Percentiles rank a stretch among this genome's conserved stretches.
Evolutionary conservation across 2,329 filamentous ascomycete genomes (phyloP).

Genomic region (Scedosporium aurantiacum): DNA sequence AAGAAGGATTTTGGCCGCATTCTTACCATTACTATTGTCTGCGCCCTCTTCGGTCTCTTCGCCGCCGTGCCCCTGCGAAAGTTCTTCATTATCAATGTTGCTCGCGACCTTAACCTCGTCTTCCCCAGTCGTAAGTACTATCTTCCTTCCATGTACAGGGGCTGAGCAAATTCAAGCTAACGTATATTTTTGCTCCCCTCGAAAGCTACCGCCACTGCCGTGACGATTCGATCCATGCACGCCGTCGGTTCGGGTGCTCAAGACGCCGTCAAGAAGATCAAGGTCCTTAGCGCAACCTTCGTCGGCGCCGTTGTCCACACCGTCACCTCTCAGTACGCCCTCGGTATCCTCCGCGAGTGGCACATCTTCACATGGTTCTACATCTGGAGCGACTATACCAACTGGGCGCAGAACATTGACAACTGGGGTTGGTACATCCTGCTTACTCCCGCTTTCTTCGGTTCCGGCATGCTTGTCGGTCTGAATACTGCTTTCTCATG

Average conservation of each 20-base stretch:
- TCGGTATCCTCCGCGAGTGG: slow-evolving; percentile 50
- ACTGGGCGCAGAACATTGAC: slow-evolving; percentile 39
- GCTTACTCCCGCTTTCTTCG: slow-evolving; percentile 50
- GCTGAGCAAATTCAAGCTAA: neutral
- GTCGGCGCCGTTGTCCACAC: slow-evolving; percentile 37
- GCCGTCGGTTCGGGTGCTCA: slow-evolving; percentile 37
- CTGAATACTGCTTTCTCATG: slow-evolving; percentile 47
- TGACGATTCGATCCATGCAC: slow-evolving; percentile 55
- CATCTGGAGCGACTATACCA: slow-evolving; percentile 42
- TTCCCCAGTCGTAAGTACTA: slow-evolving; percentile 34
- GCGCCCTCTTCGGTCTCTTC: slow-evolving; percentile 54
- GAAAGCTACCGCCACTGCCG: slow-evolving; percentile 42
- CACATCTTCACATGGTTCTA: slow-evolving; percentile 42
- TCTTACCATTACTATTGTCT: slow-evolving; percentile 48
- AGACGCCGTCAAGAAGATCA: slow-evolving; percentile 46
- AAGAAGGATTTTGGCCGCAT: slow-evolving; percentile 45
- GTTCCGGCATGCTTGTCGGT: slow-evolving; percentile 38
- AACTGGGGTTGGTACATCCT: slow-evolving; percentile 53
- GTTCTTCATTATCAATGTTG: slow-evolving; percentile 58
- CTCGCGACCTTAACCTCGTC: slow-evolving; percentile 46
- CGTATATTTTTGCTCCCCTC: neutral
- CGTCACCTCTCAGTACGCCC: slow-evolving; percentile 46
- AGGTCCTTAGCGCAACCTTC: slow-evolving; percentile 41
- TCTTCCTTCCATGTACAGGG: neutral
- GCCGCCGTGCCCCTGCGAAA: slow-evolving; percentile 53